Evolutionary conservation across 2,329 filamentous ascomycete species (phyloP), one percentile per base, ranked within the genome.

Genomic region (Cladosporium sp.): DNA sequence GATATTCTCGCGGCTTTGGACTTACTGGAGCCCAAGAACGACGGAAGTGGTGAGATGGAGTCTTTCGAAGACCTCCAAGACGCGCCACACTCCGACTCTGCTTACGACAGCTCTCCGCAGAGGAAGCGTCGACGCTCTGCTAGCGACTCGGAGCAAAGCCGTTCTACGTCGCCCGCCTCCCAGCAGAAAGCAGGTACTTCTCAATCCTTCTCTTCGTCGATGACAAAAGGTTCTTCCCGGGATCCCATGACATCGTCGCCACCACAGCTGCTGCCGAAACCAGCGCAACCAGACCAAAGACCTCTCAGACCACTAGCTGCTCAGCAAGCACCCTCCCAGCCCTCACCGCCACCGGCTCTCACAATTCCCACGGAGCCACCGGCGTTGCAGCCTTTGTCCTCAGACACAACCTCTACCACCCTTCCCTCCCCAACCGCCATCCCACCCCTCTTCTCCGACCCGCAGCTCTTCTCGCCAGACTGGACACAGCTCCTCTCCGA

Each of bases 1-100:
- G 81, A 85, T 57, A 79, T 85, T 41, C 74, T 85, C 43, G 78
- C 80, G 43, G 72, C 78, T 19, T 70, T 85, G 19, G 78, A 80
- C 40, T 74, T 81, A 1, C 66, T 84, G 35, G 79, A 83, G 48
- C 67, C 74, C 43, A 71, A 70, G 52, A 70, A 65, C 18, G 76
- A 80, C 49, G 72, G 76, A 11, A 59, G 55, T 16, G 60, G 59
- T 5, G 69, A 74, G 14, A 66, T 72, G 48, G 74, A 76, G 53
- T 70, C 67, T 3, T 84, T 84, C 58, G 80, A 84, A 60, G 82
- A 84, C 50, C 77, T 82, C 10, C 34, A 35, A 35, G 34, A 35
- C 4, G n/a, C 10, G 9, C 34, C 10, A 9, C 34, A 9, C 9
- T 11, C n/a, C 34, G 34, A n/a, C 34, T 35, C 34, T n/a, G 34